These are phyloP conservation scores for Acrocalymma vagum DNA, from an alignment of 2,329 filamentous ascomycete genomes.

Conservation along the genomic window DNA sequence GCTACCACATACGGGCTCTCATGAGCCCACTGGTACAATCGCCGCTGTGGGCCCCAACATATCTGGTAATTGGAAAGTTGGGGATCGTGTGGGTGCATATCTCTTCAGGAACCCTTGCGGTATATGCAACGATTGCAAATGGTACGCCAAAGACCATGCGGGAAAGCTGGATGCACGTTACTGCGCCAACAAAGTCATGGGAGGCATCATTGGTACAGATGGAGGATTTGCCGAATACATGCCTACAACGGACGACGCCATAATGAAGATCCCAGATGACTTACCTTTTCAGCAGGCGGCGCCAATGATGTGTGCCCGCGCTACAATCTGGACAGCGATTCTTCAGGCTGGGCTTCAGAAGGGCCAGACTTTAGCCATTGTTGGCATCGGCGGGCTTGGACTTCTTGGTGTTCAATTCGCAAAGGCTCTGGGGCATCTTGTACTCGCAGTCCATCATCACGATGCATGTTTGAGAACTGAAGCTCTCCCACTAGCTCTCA, in stretches of 20 bases:
- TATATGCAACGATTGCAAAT: constrained; percentile 12
- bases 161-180: constrained; percentile 24
- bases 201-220: constrained; percentile 27
- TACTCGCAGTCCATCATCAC: constrained; percentile 16
- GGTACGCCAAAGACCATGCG: constrained; percentile 8
- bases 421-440: constrained; percentile 15
- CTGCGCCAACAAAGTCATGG: constrained; percentile 24
- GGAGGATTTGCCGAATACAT: constrained; percentile 35
- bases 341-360: neutral
- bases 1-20: constrained; percentile 29
- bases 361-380: constrained; percentile 10
- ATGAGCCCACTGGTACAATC: constrained; percentile 33
- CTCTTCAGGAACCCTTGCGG: constrained; percentile 15
- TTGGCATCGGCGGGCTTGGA: constrained; percentile 18
- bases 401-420: constrained; percentile 14
- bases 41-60: constrained; percentile 29
- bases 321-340: constrained; percentile 16
- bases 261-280: constrained; percentile 24
- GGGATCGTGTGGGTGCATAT: constrained; percentile 29
- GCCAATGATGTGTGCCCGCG: constrained; percentile 38
- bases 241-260: constrained; percentile 23
- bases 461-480: neutral
- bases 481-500: constrained; percentile 2
- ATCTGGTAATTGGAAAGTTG: constrained; percentile 24
- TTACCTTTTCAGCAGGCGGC: constrained; percentile 29